Conservation (phyloP, 2,329 filamentous ascomycete genomes). For the Colletotrichum sp. region DNA sequence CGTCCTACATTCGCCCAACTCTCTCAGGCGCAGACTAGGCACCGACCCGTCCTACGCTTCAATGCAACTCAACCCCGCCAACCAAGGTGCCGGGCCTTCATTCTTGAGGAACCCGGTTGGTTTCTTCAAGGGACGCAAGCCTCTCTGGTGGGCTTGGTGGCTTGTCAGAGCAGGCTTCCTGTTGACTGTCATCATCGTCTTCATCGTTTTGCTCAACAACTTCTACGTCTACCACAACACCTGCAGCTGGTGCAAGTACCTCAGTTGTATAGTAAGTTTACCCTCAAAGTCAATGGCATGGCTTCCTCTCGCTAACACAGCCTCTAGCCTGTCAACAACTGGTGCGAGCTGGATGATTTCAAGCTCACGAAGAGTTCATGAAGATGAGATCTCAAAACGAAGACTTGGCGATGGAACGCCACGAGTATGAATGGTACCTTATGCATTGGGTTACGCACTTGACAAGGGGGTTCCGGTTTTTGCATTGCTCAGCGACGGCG, state of each 20-base stretch:
- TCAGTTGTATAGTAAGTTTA: constrained; percentile 85
- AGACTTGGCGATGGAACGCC: not conserved
- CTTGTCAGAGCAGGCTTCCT: constrained; percentile 79
- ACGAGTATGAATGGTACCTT: not conserved
- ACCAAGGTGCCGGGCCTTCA: constrained; percentile 50
- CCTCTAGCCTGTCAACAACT: constrained; percentile 65
- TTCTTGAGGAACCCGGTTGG: constrained; percentile 69
- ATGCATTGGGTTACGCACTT: not conserved
- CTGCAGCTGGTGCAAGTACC: constrained; percentile 93
- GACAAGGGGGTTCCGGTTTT: not conserved
- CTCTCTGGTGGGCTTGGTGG: constrained; percentile 99
- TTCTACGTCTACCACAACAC: constrained; percentile 82
- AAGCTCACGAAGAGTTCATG: not conserved
- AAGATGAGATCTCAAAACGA: not conserved
- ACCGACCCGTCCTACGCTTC: constrained; percentile 72
- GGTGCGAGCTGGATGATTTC: constrained; percentile 62
- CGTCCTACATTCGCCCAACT: constrained; percentile 85
- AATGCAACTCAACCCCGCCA: constrained; percentile 57
- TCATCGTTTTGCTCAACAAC: constrained; percentile 86
- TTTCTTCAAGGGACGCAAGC: constrained; percentile 93
- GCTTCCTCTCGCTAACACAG: constrained; percentile 25
- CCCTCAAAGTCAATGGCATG: too few relatives aligned
- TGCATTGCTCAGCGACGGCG: constrained; percentile 28
- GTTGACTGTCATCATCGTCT: constrained; percentile 81
- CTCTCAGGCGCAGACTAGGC: constrained; percentile 76